phyloP scores from a whole-genome alignment of 2,329 filamentous ascomycete genomes.

The Penicillium olsonii region DNA sequence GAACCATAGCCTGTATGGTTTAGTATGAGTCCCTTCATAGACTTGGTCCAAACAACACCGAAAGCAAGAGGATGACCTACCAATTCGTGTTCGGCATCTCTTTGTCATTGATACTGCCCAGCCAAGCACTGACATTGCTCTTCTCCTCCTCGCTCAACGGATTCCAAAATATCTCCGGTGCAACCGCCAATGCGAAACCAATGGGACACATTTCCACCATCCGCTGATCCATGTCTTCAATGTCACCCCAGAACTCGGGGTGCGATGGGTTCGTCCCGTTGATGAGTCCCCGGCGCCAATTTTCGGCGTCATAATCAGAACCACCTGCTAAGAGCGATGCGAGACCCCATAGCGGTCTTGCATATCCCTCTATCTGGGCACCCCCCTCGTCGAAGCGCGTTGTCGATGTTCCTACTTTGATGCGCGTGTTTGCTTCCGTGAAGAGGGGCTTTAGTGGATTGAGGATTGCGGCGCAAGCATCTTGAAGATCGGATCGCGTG shows the following conservation, averaged over 20 bases:
- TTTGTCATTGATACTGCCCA: conserved; percentile 77
- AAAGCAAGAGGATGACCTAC: conserved; percentile 33
- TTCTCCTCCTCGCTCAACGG: conserved; percentile 63
- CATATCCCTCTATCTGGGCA: conserved; percentile 75
- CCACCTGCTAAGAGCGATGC: conserved; percentile 70
- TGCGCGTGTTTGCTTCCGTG: conserved; percentile 64
- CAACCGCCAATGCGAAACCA: conserved; percentile 72
- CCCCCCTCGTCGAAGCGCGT: conserved; percentile 77
- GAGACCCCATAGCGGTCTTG: conserved; percentile 74
- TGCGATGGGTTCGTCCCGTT: conserved; percentile 69
- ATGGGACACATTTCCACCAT: conserved; percentile 86
- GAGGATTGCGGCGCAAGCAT: conserved; percentile 63
- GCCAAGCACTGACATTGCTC: conserved; percentile 68
- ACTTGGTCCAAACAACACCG: background rate
- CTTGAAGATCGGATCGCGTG: conserved; percentile 50
- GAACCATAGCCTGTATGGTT: conserved; percentile 70
- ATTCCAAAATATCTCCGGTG: conserved; percentile 64
- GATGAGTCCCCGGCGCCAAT: conserved; percentile 70
- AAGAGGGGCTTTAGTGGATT: conserved; percentile 73
- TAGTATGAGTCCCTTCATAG: background rate
- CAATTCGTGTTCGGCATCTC: conserved; percentile 69
- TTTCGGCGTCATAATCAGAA: conserved; percentile 64
- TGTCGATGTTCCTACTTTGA: conserved; percentile 70
- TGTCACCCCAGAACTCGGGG: conserved; percentile 75
- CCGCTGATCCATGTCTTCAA: conserved; percentile 74